Conservation (phyloP, 352 stramenopile species). For the Pythium volutum region DNA sequence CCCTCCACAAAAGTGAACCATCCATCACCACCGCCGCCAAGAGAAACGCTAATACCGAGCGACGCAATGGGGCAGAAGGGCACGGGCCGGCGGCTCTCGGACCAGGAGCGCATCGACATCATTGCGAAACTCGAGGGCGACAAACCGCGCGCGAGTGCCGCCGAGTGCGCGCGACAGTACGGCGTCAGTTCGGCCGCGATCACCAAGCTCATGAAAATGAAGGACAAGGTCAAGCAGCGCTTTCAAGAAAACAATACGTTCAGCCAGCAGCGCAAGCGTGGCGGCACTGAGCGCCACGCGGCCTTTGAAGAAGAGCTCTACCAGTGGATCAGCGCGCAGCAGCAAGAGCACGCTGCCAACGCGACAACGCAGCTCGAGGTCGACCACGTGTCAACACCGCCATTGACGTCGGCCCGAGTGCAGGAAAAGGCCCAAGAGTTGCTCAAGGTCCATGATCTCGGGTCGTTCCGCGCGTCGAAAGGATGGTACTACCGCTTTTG, state of each 20-base stretch:
- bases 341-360: conserved; percentile 2
- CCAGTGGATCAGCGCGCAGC: conserved; percentile 43
- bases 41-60: not conserved
- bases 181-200: conserved; percentile 69
- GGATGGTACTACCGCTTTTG: conserved; percentile 82
- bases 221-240: conserved; percentile 62
- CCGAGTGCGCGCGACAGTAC: conserved; percentile 58
- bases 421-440: conserved; percentile 26
- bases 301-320: conserved; percentile 55
- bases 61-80: conserved; percentile 34
- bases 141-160: conserved; percentile 41
- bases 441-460: conserved; percentile 24
- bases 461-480: conserved; percentile 46
- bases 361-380: not conserved
- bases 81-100: conserved; percentile 59
- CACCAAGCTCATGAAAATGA: conserved; percentile 78
- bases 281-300: conserved; percentile 38
- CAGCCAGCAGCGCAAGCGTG: conserved; percentile 55
- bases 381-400: not conserved
- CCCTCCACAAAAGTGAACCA: conserved; percentile 23
- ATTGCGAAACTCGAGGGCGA: conserved; percentile 63
- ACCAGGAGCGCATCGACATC: conserved; percentile 77
- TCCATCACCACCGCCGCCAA: not conserved
- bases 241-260: conserved; percentile 44
- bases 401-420: conserved; percentile 18